Base-by-base conservation (phyloP, 2,329 filamentous ascomycete genomes). In the Cordyceps cateniannulata region DNA sequence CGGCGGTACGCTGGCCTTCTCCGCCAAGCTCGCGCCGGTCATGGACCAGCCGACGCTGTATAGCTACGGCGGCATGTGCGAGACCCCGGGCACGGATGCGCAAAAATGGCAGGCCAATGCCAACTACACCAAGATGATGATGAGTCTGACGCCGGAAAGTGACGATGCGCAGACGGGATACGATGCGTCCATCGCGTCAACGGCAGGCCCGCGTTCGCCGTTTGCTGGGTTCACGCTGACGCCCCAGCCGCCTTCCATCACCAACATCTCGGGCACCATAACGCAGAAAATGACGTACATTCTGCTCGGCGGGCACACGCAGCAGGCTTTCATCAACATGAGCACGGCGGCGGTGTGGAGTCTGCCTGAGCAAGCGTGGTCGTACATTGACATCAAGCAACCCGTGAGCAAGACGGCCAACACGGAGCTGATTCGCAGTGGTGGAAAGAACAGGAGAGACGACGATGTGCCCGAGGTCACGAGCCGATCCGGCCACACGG, bases 31-130 rank as follows among this genome's bases (percentile, higher is more conserved):
- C 51, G 79, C 79, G 42, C 84, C 81, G 0, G 71, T 75, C 29
- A 76, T 81, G 62, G 80, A 81, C 10, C 74, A 79, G 48, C 81
- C 84, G 0, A 79, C 79, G 12, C 75, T 89, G 22, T 96, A 92
- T 70, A 77, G 87, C 7, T 97, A 96, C 73, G 93, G 92, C 40
- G 93, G 93, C 66, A 96, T 97, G 91, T 98, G 93, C 68, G 87
- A 88, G 3, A 65, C 66, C 3, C 70, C 71, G n/a, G 27, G 25
- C 27, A 72, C 76, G 20, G 69, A 79, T 32, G 66, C 69, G 1
- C 68, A 72, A 1, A 72, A 75, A 20, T 92, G 91, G 87, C 84
- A 90, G 63, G 81, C 82, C 2, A 72, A 79, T 10, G 91, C 89
- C 12, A 83, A 85, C 45, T 98, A 96, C 72, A 93, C 91, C 2